A percentile compares a stretch with the other conserved stretches of the same genome.
Evolutionary conservation across 75 land plant species (phyloP).

Genomic region (Pinus albicaulis): DNA sequence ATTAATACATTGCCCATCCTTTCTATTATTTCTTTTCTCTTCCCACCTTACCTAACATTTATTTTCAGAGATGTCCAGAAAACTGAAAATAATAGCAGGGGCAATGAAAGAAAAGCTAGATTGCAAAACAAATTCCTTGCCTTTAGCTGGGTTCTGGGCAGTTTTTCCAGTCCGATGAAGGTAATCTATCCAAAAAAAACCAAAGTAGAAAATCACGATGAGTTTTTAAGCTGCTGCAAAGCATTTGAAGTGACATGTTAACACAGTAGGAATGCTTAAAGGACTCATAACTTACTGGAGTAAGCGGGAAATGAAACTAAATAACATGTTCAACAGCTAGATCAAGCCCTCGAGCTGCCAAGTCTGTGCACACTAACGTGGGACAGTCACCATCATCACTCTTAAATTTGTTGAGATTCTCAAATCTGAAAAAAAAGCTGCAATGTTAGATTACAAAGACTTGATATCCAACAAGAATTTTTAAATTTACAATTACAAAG

Average conservation of each 20-base stretch:
- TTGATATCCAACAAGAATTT: no score
- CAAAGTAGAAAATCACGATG: no score
- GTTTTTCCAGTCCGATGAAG: conserved; percentile 99
- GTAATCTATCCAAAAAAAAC: no score
- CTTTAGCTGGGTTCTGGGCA: conserved; percentile 99
- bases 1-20: background rate
- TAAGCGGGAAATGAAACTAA: no score
- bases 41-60: background rate
- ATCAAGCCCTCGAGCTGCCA: conserved; percentile 98
- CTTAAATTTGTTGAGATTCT: conserved; percentile 89
- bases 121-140: conserved; percentile 14
- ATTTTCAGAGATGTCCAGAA: background rate
- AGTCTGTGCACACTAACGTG: conserved; percentile 96
- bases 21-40: background rate
- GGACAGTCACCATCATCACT: conserved; percentile 82
- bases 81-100: background rate
- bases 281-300: conserved; percentile 58
- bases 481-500: background rate
- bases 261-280: background rate
- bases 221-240: conserved; percentile 15
- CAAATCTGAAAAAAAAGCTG: conserved; percentile 51
- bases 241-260: background rate
- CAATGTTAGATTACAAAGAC: background rate
- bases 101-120: background rate
- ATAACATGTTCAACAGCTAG: conserved; percentile 91